phyloP scores from a whole-genome alignment of 495 filamentous ascomycete genomes.

The Aspergillus taichungensis region DNA sequence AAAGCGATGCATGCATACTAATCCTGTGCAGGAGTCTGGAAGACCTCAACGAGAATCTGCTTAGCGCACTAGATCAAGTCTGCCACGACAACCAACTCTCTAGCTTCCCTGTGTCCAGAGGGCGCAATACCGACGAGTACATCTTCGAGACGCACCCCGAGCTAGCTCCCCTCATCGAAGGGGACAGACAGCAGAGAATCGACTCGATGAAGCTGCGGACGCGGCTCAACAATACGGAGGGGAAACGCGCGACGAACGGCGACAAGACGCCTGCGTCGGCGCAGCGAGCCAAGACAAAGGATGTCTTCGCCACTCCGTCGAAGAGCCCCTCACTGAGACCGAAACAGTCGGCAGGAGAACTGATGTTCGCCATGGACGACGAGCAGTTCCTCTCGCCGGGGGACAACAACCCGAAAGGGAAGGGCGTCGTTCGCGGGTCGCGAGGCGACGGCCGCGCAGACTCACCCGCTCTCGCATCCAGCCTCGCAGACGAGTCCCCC shows the following conservation, averaged over 20 bases:
- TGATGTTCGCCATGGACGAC: constrained; percentile 96
- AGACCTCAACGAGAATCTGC: constrained; percentile 76
- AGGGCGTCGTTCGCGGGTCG: constrained; percentile 18
- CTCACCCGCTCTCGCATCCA: constrained; percentile 22
- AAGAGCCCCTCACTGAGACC: constrained; percentile 53
- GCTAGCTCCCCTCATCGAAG: constrained; percentile 43
- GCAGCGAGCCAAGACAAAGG: constrained; percentile 41
- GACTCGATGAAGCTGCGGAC: constrained; percentile 52
- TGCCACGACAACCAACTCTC: constrained; percentile 76
- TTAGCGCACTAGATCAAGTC: constrained; percentile 66
- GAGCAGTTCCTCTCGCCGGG: constrained; percentile 36
- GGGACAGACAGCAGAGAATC: constrained; percentile 47
- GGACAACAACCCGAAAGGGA: constrained; percentile 22
- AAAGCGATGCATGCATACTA: background rate
- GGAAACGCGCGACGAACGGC: constrained; percentile 32
- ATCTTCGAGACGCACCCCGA: constrained; percentile 66
- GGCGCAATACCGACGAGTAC: constrained; percentile 59
- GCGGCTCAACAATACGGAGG: constrained; percentile 46
- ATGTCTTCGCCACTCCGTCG: constrained; percentile 29
- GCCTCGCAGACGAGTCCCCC: constrained; percentile 21
- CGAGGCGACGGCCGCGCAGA: constrained; percentile 17
- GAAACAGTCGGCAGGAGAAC: constrained; percentile 57
- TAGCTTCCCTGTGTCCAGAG: constrained; percentile 63
- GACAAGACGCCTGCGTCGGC: constrained; percentile 43
- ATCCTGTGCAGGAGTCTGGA: constrained; percentile 50